phyloP scores from a whole-genome alignment of 2,329 filamentous ascomycete genomes.

The Colletotrichum simmondsii region DNA sequence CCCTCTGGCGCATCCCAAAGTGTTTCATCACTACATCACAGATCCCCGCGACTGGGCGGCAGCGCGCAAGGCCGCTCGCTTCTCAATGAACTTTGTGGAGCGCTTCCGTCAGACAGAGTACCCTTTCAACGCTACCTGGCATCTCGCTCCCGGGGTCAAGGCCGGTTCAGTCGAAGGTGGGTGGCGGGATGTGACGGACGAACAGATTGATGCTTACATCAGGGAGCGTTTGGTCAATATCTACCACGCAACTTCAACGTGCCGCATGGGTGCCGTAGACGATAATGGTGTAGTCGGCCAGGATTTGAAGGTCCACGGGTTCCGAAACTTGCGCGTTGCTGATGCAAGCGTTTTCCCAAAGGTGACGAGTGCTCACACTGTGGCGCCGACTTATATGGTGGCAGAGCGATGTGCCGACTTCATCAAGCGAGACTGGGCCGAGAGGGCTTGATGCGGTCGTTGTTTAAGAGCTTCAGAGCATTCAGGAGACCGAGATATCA shows the following conservation, averaged over 20 bases:
- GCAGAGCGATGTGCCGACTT: slow-evolving; percentile 45
- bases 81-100: slow-evolving; percentile 43
- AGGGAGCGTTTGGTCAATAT: neutral
- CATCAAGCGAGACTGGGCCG: slow-evolving; percentile 37
- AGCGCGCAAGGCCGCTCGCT: slow-evolving; percentile 42
- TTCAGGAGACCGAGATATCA: neutral
- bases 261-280: slow-evolving; percentile 34
- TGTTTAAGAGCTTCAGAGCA: neutral
- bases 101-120: slow-evolving; percentile 42
- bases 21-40: slow-evolving; percentile 44
- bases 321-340: slow-evolving; percentile 36
- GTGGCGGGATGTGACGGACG: slow-evolving; percentile 42
- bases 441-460: neutral
- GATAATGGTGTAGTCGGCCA: slow-evolving; percentile 31
- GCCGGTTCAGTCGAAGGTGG: slow-evolving; percentile 2
- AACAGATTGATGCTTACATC: slow-evolving; percentile 43
- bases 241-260: slow-evolving; percentile 29
- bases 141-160: slow-evolving; percentile 12
- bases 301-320: slow-evolving; percentile 34
- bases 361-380: slow-evolving; percentile 42
- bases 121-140: slow-evolving; percentile 29
- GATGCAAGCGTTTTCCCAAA: slow-evolving; percentile 44
- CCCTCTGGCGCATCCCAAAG: slow-evolving; percentile 44
- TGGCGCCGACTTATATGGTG: slow-evolving; percentile 43
- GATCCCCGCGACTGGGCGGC: slow-evolving; percentile 41